Evolutionary conservation across 73 alveolate species (phyloP).

Genomic region (Symbiodinium pilosum): DNA sequence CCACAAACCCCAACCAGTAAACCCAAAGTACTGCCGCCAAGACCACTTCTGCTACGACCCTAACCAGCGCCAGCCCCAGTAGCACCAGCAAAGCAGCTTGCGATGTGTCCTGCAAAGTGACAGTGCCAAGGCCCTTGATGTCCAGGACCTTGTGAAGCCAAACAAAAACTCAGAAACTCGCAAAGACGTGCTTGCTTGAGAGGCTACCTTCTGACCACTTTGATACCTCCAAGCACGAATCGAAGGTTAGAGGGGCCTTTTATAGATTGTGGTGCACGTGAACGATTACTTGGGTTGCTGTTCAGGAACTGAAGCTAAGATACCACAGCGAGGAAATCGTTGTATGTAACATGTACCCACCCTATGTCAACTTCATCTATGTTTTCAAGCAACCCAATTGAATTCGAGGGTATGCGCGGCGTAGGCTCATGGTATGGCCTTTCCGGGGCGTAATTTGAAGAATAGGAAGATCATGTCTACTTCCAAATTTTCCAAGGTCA

Average conservation of each 20-base stretch:
- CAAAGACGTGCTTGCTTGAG: background rate
- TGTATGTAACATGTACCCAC: no score
- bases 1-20: background rate
- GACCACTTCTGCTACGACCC: background rate
- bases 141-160: slow-evolving; percentile 76
- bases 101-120: background rate
- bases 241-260: no score
- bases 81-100: background rate
- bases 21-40: background rate
- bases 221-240: background rate
- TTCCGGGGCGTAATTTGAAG: background rate
- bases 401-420: no score
- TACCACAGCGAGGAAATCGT: no score
- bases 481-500: background rate
- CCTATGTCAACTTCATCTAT: no score
- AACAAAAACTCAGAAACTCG: background rate
- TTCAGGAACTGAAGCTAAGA: no score
- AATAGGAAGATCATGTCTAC: background rate
- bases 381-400: no score
- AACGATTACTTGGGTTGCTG: background rate
- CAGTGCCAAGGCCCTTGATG: slow-evolving; percentile 53
- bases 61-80: background rate
- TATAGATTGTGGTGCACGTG: background rate
- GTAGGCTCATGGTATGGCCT: background rate
- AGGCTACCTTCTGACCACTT: background rate